Evolutionary conservation across 1,284 basidiomycete genomes (phyloP).

Genomic region (Gomphus bonarii): DNA sequence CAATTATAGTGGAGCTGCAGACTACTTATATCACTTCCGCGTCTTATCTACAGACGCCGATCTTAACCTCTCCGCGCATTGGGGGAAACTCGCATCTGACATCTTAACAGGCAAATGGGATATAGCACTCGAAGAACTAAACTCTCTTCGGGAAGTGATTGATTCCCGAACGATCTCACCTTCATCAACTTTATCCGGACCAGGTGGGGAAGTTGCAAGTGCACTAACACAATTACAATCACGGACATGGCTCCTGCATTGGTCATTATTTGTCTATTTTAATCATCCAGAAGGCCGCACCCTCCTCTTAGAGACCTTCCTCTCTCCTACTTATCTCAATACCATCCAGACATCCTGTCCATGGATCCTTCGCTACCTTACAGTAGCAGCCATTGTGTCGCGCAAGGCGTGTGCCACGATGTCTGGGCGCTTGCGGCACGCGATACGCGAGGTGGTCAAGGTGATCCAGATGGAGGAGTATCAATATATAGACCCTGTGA

Average conservation of each 20-base stretch:
- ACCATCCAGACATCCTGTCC: conserved; percentile 95
- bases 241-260: conserved; percentile 96
- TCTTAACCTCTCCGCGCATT: conserved; percentile 90
- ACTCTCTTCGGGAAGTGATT: conserved; percentile 85
- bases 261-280: conserved; percentile 98
- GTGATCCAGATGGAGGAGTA: conserved; percentile 91
- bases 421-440: conserved; percentile 70
- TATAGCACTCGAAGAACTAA: conserved; percentile 86
- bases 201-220: conserved; percentile 9
- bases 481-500: conserved; percentile 91
- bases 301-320: conserved; percentile 94
- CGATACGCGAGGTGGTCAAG: conserved; percentile 82
- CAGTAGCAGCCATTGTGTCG: conserved; percentile 86
- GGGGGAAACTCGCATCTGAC: conserved; percentile 97
- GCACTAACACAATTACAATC: conserved; percentile 82
- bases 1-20: conserved; percentile 91
- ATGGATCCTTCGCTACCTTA: conserved; percentile 93
- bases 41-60: conserved; percentile 90
- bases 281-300: conserved; percentile 90
- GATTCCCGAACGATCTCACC: conserved; percentile 58
- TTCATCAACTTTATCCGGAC: conserved; percentile 30
- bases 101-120: conserved; percentile 95
- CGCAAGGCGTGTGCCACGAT: conserved; percentile 53
- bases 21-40: conserved; percentile 98
- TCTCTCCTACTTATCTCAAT: conserved; percentile 92